Base-by-base conservation (phyloP, 2,329 filamentous ascomycete genomes). In the Alternaria arbusti region DNA sequence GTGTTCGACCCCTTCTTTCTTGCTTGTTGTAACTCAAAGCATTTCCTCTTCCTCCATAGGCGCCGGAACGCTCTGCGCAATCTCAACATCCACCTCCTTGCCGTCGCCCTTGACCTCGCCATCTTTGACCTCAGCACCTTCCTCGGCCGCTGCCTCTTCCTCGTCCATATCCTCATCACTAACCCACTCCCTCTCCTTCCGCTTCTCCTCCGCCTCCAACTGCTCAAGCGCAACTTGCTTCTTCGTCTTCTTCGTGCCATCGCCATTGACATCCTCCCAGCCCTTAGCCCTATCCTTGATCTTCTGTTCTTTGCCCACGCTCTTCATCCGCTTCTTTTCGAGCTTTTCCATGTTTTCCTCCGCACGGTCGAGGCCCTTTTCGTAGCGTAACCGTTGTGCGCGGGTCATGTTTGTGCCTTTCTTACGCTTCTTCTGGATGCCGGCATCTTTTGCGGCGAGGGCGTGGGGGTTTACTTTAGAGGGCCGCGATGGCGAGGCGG, bases 341-440 rank as follows among this genome's bases (percentile, higher is more conserved):
- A 85, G 73, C 75, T 85, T 87, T 64, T 87, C 86, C 64, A 85
- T 77, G 36, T 85, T 82, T 15, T 82, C 79, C 61, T 87, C 86
- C 8, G 86, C 88, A 64, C 84, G 82, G 69, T 88, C 86, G 45
- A 89, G 76, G 17, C 69, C 84, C 44, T 75, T 75, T 50, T 72
- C 63, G 6, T 74, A 86, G 45, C 88, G 82, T 57, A 84, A 69
- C 6, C 84, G 81, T 74, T 89, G 87, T 8, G 84, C 81, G 54
- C 85, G 84, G 25, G 83, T 85, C 69, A 86, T 68, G 25, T 58
- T 62, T 28, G 63, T 66, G 43, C 49, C 47, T 20, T 79, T 80
- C 71, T 87, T 87, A 64, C 82, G 81, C 77, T 88, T 91, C 80
- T 90, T 92, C 79, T 92, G 93, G 58, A 95, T 85, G 28, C 92